These are phyloP conservation scores for Saturnispora silvae DNA, from an alignment of 805 yeast genomes.

Conservation along the genomic window DNA sequence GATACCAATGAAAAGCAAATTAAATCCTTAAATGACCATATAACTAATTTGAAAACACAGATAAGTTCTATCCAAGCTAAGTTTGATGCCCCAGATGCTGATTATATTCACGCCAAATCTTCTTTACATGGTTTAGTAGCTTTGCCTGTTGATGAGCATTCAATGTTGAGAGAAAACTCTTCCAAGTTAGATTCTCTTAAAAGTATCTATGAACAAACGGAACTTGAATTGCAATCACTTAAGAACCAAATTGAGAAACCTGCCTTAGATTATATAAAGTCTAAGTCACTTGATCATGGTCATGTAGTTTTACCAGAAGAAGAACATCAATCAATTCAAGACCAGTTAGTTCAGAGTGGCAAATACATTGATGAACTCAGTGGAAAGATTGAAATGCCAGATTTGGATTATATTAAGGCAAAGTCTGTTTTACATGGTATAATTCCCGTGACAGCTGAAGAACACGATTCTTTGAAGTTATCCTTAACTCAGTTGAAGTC, in stretches of 20 bases:
- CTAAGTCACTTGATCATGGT: conserved; percentile 9
- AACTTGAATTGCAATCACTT: neutral
- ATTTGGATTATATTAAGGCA: conserved; percentile 13
- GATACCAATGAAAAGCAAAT: conserved; percentile 3
- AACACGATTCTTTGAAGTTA: conserved; percentile 6
- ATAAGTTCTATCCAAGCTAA: neutral
- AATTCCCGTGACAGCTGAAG: conserved; percentile 10
- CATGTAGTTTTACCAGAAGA: conserved; percentile 10
- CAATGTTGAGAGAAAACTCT: neutral
- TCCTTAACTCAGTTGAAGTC: conserved; percentile 14
- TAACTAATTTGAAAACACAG: no score
- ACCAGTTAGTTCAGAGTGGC: neutral
- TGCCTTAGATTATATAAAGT: conserved; percentile 13
- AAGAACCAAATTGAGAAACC: conserved; percentile 11
- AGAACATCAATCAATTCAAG: neutral
- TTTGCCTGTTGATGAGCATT: neutral
- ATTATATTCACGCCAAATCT: neutral
- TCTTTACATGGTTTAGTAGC: neutral
- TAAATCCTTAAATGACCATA: conserved; percentile 2
- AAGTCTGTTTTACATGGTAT: conserved; percentile 9
- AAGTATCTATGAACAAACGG: neutral
- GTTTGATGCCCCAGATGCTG: neutral
- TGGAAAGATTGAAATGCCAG: conserved; percentile 12
- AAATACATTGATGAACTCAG: neutral
- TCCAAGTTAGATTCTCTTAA: conserved; percentile 1